Base-by-base conservation (phyloP, 805 yeast genomes). In the Barnettozyma botsteinii region DNA sequence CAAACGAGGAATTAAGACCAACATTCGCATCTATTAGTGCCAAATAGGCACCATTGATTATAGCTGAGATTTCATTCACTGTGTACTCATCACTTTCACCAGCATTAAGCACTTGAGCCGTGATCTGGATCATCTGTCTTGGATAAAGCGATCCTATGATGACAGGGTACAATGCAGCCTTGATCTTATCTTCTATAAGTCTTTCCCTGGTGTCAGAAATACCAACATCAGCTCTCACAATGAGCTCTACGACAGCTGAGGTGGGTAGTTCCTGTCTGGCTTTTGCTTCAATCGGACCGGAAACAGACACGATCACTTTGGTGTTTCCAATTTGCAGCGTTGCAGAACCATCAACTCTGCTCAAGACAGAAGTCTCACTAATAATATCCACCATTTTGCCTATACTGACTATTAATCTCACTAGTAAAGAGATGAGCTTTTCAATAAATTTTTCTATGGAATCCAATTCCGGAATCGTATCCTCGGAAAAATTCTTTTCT, bases 281-380 rank as follows among this genome's bases (percentile, higher is more conserved):
- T 57, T 81, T 82, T 10, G 86, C 80, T 53, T 91, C 97, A 23
- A 91, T 73, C 0, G 98, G 98, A 0, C 98, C 98, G 1, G 89
- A 74, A 1, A 91, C 89, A 0, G 96, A 79, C 31, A 81, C 77
- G 3, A 89, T 62, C 3, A 84, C 79, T 41, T 73, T 73, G 1
- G 83, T 75, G 14, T 59, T 59, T 2, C 73, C 76, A n/a, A 64
- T 57, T 13, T 62, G 56, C 41, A 79, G 66, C 19, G 72, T 72
- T 1, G 91, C 79, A 1, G 95, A 85, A 1, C 97, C 97, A 58
- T 87, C 96, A 2, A 81, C 91, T 46, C 77, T 73, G 40, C 65
- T 62, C 35, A 86, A 61, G 1, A 52, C 19, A 4, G 48, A 33
- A 1, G 57, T 49, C 4, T 50, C 46, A 10, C 50, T 47, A 7